phyloP scores from a whole-genome alignment of 495 filamentous ascomycete genomes.

The Daldinia loculata region DNA sequence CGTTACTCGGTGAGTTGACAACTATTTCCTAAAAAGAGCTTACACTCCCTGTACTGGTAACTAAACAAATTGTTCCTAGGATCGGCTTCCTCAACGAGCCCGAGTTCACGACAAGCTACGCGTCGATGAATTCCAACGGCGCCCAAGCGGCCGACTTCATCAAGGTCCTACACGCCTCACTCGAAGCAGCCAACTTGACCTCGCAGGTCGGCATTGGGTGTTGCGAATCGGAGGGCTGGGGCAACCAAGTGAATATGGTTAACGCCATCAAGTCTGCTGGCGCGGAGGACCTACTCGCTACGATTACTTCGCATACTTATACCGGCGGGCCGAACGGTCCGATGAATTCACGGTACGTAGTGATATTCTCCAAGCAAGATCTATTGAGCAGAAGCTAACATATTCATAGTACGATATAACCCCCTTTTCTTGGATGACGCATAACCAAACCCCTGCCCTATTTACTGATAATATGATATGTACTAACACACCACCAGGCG shows the following conservation, averaged over 20 bases:
- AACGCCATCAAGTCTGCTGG: slow-evolving; percentile 47
- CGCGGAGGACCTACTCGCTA: slow-evolving; percentile 46
- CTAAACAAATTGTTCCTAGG: slow-evolving; percentile 38
- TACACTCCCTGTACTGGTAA: slow-evolving; percentile 12
- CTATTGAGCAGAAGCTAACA: slow-evolving; percentile 1
- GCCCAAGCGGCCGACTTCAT: slow-evolving; percentile 54
- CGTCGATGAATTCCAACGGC: slow-evolving; percentile 50
- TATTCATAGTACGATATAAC: slow-evolving; percentile 16
- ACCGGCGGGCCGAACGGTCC: slow-evolving; percentile 46
- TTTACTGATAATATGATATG: background rate
- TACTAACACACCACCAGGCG: slow-evolving; percentile 26
- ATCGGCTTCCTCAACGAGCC: slow-evolving; percentile 54
- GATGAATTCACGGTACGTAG: slow-evolving; percentile 45
- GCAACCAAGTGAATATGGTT: slow-evolving; percentile 52
- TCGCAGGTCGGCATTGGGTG: slow-evolving; percentile 50
- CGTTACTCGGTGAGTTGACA: slow-evolving; percentile 58
- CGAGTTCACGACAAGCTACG: slow-evolving; percentile 52
- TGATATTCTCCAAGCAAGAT: background rate
- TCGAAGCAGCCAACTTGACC: slow-evolving; percentile 43
- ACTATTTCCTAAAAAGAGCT: slow-evolving; percentile 45
- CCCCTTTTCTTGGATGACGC: background rate
- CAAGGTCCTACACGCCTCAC: slow-evolving; percentile 49
- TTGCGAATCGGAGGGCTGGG: slow-evolving; percentile 54
- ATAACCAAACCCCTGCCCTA: background rate
- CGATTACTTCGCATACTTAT: slow-evolving; percentile 53